Percentiles rank a stretch among this genome's conserved stretches.
phyloP scores from a whole-genome alignment of 176 grass and related monocot genomes.

The Tillandsia leiboldiana region DNA sequence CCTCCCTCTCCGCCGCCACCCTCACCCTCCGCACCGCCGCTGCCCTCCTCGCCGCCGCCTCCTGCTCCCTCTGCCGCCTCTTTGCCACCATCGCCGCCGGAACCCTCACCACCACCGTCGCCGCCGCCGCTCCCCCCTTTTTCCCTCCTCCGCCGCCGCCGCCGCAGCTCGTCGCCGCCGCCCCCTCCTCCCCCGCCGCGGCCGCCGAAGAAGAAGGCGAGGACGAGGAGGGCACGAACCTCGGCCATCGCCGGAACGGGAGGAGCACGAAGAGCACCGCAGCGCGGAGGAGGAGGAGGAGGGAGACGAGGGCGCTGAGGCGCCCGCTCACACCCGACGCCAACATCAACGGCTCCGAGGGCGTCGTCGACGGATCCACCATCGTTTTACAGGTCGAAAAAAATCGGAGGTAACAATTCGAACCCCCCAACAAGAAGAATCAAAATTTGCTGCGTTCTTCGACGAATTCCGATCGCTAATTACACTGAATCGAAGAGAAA shows the following conservation, averaged over 20 bases:
- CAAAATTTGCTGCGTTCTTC: not conserved
- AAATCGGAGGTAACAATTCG: not conserved
- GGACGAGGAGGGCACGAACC: too few species aligned
- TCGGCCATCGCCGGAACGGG: slow-evolving; percentile 5
- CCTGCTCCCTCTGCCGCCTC: slow-evolving; percentile 5
- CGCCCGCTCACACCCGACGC: slow-evolving; percentile 17
- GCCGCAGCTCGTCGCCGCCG: not conserved
- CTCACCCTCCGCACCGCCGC: slow-evolving; percentile 19
- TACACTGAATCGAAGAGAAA: too few species aligned
- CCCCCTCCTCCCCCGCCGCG: slow-evolving; percentile 37
- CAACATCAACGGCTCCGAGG: slow-evolving; percentile 5
- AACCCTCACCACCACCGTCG: slow-evolving; percentile 39
- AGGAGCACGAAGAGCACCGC: slow-evolving; percentile 2
- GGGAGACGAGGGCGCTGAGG: slow-evolving; percentile 13
- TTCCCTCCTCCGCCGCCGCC: not conserved
- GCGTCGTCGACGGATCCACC: not conserved
- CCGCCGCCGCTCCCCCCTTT: slow-evolving; percentile 31
- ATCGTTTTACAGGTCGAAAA: not conserved
- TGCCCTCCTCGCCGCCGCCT: slow-evolving; percentile 7
- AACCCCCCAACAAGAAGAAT: not conserved
- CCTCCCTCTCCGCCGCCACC: slow-evolving; percentile 18
- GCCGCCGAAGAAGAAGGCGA: slow-evolving; percentile 11
- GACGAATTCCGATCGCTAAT: too few species aligned
- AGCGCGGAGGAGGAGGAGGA: slow-evolving; percentile 8
- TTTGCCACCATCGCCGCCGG: slow-evolving; percentile 10